These are phyloP conservation scores for Linnemannia elongata DNA, from an alignment of 192 early-diverging fungal genomes.

Conservation along the genomic window DNA sequence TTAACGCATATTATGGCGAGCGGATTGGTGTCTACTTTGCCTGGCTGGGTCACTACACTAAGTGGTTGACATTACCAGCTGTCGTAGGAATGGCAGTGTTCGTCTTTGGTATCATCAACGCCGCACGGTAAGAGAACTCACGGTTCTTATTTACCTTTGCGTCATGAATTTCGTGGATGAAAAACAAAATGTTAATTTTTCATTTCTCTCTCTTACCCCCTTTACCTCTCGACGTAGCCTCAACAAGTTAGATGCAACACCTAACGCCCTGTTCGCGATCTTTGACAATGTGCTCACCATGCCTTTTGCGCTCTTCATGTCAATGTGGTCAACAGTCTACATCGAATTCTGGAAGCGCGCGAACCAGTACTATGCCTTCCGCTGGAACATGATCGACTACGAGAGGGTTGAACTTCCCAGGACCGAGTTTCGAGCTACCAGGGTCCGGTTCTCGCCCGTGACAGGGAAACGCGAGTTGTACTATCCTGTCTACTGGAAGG, in stretches of 20 bases:
- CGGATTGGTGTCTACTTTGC: conserved; percentile 76
- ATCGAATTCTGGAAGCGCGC: conserved; percentile 73
- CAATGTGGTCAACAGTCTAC: conserved; percentile 70
- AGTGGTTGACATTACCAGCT: conserved; percentile 67
- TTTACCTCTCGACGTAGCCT: background rate
- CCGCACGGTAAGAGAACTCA: conserved; percentile 13
- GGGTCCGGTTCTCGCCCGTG: conserved; percentile 54
- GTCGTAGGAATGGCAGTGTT: conserved; percentile 65
- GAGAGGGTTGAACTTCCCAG: conserved; percentile 60
- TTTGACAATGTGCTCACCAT: conserved; percentile 75
- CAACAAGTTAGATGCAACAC: conserved; percentile 34
- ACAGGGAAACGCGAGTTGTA: conserved; percentile 59
- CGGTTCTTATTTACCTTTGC: background rate
- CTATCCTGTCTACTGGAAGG: conserved; percentile 50
- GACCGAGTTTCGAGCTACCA: conserved; percentile 67
- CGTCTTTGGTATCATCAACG: conserved; percentile 63
- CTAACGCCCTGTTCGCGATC: conserved; percentile 53
- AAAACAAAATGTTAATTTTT: background rate
- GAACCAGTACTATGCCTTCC: conserved; percentile 55
- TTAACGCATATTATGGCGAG: conserved; percentile 75
- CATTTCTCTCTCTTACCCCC: background rate
- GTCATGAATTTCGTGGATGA: too few relatives aligned
- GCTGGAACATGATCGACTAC: conserved; percentile 67
- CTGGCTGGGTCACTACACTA: conserved; percentile 75
- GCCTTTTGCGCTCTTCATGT: conserved; percentile 72